A percentile compares a stretch with the other conserved stretches of the same genome.
Conservation (phyloP, 2,329 filamentous ascomycete species). For the Pseudogymnoascus sp. region DNA sequence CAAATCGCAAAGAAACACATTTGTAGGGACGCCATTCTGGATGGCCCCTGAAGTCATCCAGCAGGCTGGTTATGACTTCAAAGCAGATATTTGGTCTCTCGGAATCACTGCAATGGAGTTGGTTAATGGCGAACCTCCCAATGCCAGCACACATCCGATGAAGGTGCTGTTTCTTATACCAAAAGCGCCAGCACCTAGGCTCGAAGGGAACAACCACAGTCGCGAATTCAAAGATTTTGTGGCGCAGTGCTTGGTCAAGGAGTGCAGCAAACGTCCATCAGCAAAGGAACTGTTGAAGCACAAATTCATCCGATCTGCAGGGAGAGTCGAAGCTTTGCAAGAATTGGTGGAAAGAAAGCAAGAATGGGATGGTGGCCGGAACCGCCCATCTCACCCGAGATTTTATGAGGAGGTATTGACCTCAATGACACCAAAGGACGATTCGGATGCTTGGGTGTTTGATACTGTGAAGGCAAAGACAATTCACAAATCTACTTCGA, state of each 20-base stretch:
- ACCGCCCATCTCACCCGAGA: slow-evolving; percentile 61
- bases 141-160: slow-evolving; percentile 83
- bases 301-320: slow-evolving; percentile 78
- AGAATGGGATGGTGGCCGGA: slow-evolving; percentile 69
- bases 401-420: slow-evolving; percentile 93
- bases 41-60: slow-evolving; percentile 95
- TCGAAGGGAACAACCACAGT: slow-evolving; percentile 76
- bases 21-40: slow-evolving; percentile 96
- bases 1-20: slow-evolving; percentile 94
- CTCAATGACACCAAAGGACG: slow-evolving; percentile 57
- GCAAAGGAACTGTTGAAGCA: slow-evolving; percentile 84
- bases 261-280: slow-evolving; percentile 74
- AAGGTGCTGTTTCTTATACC: slow-evolving; percentile 89
- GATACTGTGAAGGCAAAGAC: slow-evolving; percentile 77
- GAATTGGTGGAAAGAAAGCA: slow-evolving; percentile 80
- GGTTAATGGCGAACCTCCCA: slow-evolving; percentile 80
- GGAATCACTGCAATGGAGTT: slow-evolving; percentile 90
- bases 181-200: slow-evolving; percentile 73
- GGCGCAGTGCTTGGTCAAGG: slow-evolving; percentile 82
- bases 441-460: slow-evolving; percentile 88
- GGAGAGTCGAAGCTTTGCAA: slow-evolving; percentile 79
- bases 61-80: slow-evolving; percentile 76
- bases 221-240: slow-evolving; percentile 93
- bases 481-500: slow-evolving; percentile 46
- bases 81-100: slow-evolving; percentile 88